Base-by-base conservation (phyloP, 2,329 filamentous ascomycete species). In the Trichoderma harzianum region DNA sequence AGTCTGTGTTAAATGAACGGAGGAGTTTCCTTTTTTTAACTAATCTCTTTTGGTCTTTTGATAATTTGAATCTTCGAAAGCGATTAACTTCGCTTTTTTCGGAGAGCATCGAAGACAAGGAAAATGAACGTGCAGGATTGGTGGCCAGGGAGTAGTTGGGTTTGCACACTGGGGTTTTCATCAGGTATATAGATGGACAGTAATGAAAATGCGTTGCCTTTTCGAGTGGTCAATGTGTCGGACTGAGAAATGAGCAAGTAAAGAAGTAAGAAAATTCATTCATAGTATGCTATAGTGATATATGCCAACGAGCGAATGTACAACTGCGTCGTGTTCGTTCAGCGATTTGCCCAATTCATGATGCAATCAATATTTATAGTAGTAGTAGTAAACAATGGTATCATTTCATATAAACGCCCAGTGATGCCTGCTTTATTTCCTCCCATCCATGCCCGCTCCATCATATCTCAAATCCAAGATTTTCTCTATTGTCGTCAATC, bases 401-500 rank as follows among this genome's bases (percentile, higher is more conserved):
- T 65, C 51, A n/a, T 71, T 71, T 69, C n/a, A 53, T 61, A 69
- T 69, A 61, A 61, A 69, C 55, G 55, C 66, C 55, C 28, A 36
- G 39, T 71, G n/a, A 60, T 71, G 62, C 69, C 28, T 28, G 32
- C 36, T 28, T 34, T n/a, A 34, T 60, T 7, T 21, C 24, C 8
- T 43, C 39, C 65, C 26, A 21, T 51, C 12, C 12, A 61, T 36
- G 28, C 66, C 57, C 12, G 36, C 18, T 43, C 28, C 21, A 5
- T 69, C 39, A 62, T 47, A 36, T 53, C 67, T 81, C 80, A 60
- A 87, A 91, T 12, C 89, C 89, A 76, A 91, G 89, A 0, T 78
- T 82, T 69, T 88, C 86, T 67, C 89, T 84, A 74, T 90, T 84
- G 73, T 91, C 89, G 72, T 91, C 89, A 74, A 90, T 86, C n/a